These are phyloP conservation scores for Aureobasidium sp. DNA, from an alignment of 2,329 filamentous ascomycete species.

Conservation along the genomic window DNA sequence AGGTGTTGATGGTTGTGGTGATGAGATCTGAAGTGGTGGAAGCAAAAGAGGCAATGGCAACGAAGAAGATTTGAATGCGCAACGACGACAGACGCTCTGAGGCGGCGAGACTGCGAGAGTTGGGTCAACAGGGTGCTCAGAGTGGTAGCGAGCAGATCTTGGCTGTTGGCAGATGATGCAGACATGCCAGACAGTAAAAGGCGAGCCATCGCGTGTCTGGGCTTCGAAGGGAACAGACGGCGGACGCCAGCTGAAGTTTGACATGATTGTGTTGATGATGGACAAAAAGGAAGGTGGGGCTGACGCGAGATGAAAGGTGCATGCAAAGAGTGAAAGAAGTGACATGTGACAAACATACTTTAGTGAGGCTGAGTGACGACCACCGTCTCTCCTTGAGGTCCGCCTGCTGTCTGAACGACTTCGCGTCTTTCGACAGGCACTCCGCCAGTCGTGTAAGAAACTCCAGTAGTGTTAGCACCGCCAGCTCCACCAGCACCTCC, in stretches of 20 bases:
- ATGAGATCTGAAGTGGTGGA: background rate
- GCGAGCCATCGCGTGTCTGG: slow-evolving; percentile 3
- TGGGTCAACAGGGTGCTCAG: slow-evolving; percentile 4
- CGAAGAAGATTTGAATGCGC: background rate
- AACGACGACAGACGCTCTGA: slow-evolving; percentile 3
- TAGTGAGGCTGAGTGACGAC: background rate
- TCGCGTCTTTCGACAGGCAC: background rate
- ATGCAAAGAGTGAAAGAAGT: background rate
- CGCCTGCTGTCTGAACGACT: background rate
- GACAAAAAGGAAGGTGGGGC: background rate
- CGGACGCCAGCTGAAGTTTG: slow-evolving; percentile 2
- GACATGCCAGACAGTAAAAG: slow-evolving; percentile 13
- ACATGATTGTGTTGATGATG: background rate
- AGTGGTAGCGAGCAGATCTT: slow-evolving; percentile 12
- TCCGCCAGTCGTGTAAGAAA: background rate
- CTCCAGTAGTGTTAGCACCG: background rate
- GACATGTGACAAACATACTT: slow-evolving; percentile 1
- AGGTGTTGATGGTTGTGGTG: background rate
- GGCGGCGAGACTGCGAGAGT: background rate
- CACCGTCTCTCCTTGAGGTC: background rate
- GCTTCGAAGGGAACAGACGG: slow-evolving; percentile 8
- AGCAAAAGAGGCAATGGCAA: background rate
- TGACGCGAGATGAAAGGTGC: background rate
- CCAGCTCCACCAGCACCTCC: background rate
- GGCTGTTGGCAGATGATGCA: slow-evolving; percentile 11